phyloP scores from a whole-genome alignment of 2,329 filamentous ascomycete species.

The Aaosphaeria pasadenensis region DNA sequence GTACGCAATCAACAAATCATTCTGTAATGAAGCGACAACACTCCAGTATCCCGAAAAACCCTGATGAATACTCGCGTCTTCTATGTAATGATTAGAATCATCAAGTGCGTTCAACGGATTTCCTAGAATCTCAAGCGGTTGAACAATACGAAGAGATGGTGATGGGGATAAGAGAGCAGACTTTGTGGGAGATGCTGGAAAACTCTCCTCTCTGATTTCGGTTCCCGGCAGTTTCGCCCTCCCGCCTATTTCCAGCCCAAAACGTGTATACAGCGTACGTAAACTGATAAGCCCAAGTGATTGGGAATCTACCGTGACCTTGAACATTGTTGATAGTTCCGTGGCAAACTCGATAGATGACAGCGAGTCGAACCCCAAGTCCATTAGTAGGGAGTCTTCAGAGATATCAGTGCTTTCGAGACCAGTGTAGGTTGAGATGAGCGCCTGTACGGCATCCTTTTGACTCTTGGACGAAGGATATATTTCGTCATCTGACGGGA shows the following conservation, averaged over 20 bases:
- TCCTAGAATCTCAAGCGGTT: no score
- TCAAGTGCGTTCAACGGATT: no score
- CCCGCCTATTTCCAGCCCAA: not conserved
- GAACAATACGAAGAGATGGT: no score
- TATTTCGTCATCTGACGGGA: not conserved
- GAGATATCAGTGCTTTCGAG: not conserved
- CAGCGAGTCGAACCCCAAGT: not conserved
- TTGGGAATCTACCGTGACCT: not conserved
- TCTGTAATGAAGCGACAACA: no score
- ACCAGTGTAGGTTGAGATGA: not conserved
- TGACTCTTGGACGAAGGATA: not conserved
- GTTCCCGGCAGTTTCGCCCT: not conserved
- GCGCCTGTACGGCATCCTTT: not conserved
- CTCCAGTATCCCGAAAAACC: no score
- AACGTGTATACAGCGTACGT: not conserved
- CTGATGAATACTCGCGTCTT: no score
- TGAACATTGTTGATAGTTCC: not conserved
- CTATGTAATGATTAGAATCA: no score
- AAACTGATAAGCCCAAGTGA: not conserved
- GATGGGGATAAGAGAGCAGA: not conserved
- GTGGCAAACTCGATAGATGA: not conserved
- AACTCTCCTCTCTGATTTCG: not conserved
- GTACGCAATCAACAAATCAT: no score
- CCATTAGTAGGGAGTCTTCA: not conserved
- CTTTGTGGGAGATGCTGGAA: not conserved